Conservation (phyloP, 2,329 filamentous ascomycete species). For the Arthrinium puccinioides region DNA sequence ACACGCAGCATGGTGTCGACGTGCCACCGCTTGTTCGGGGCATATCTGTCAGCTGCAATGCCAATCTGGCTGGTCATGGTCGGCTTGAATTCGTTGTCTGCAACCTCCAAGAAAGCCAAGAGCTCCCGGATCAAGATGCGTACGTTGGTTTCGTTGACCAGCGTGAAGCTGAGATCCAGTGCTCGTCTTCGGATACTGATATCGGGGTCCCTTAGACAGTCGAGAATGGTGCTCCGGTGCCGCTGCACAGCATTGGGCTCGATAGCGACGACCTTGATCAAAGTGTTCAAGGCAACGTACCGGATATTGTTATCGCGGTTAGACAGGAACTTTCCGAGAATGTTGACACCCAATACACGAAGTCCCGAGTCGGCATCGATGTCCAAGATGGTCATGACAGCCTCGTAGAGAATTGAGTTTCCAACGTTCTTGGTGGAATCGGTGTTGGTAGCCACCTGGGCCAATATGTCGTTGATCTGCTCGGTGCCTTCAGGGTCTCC, state of each 20-base stretch:
- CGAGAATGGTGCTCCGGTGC: constrained; percentile 93
- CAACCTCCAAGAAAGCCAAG: constrained; percentile 90
- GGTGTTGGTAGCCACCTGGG: constrained; percentile 95
- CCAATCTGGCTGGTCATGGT: constrained; percentile 98
- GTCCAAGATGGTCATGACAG: constrained; percentile 92
- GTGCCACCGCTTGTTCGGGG: constrained; percentile 97
- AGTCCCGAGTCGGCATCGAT: constrained; percentile 96
- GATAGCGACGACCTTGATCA: constrained; percentile 96
- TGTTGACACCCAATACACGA: constrained; percentile 92
- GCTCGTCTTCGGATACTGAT: constrained; percentile 94
- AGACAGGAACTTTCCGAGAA: constrained; percentile 94
- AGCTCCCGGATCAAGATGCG: constrained; percentile 88
- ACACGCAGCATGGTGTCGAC: constrained; percentile 96
- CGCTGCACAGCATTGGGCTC: constrained; percentile 96
- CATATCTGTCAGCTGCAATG: constrained; percentile 90
- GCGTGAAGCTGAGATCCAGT: constrained; percentile 94
- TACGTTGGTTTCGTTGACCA: constrained; percentile 96
- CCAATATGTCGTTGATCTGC: constrained; percentile 96
- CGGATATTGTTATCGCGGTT: constrained; percentile 99
- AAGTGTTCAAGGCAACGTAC: constrained; percentile 93
- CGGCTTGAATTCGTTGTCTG: constrained; percentile 97
- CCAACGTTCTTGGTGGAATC: constrained; percentile 98
- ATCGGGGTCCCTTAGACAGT: constrained; percentile 92
- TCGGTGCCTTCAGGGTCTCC: constrained; percentile 86
- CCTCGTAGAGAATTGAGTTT: constrained; percentile 96